Evolutionary conservation across 495 filamentous ascomycete genomes (phyloP).

Genomic region (Parathielavia appendiculata): DNA sequence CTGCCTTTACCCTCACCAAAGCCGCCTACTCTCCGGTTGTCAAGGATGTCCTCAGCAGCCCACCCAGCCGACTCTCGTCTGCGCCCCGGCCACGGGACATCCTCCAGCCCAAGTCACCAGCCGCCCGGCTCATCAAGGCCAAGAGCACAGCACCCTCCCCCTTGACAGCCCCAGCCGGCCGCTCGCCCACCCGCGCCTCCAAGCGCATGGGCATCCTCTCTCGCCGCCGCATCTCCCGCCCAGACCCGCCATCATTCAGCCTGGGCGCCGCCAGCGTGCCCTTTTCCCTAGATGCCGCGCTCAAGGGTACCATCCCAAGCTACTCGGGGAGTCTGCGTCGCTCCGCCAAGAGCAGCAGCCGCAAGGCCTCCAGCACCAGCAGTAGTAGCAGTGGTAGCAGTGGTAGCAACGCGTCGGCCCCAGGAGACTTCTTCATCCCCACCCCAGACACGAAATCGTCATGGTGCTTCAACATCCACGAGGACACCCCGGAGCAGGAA

Average conservation of each 20-base stretch:
- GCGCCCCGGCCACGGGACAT: conserved; percentile 37
- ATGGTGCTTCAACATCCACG: conserved; percentile 94
- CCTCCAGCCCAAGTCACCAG: conserved; percentile 45
- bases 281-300: conserved; percentile 75
- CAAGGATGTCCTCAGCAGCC: conserved; percentile 29
- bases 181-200: conserved; percentile 53
- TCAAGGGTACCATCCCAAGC: conserved; percentile 60
- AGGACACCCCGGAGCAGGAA: conserved; percentile 83
- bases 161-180: conserved; percentile 54
- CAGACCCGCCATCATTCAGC: conserved; percentile 52
- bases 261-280: conserved; percentile 40
- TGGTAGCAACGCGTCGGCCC: conserved; percentile 8
- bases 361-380: no score
- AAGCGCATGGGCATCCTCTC: conserved; percentile 61
- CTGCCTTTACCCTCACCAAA: conserved; percentile 40
- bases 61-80: conserved; percentile 34
- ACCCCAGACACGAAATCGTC: conserved; percentile 51
- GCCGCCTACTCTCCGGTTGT: conserved; percentile 30
- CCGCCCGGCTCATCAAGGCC: conserved; percentile 38
- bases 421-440: conserved; percentile 19
- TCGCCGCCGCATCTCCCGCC: conserved; percentile 54
- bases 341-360: conserved; percentile 14
- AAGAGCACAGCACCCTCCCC: conserved; percentile 40
- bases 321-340: conserved; percentile 39
- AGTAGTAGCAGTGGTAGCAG: conserved; percentile 1